phyloP scores from a whole-genome alignment of 192 early-diverging fungal genomes.

The Backusella tarrabulga region DNA sequence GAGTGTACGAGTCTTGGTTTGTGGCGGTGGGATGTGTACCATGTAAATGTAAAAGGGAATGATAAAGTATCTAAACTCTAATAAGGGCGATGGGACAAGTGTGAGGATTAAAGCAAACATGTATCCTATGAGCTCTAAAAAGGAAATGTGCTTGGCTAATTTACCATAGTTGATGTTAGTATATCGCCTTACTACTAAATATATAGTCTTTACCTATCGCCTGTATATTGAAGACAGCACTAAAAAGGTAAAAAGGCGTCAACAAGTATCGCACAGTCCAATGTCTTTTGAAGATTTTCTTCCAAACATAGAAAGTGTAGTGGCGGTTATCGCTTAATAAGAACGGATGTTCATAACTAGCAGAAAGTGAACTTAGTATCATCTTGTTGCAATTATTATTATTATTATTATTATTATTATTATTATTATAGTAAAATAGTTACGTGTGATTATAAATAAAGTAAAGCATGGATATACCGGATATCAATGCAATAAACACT shows the following conservation, averaged over 20 bases:
- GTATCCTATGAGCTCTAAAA: conserved; percentile 59
- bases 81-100: conserved; percentile 86
- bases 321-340: conserved; percentile 94
- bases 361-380: not conserved
- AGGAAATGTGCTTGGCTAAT: conserved; percentile 39
- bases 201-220: conserved; percentile 44
- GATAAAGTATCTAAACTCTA: conserved; percentile 97
- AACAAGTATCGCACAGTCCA: conserved; percentile 53
- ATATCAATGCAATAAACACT: not conserved
- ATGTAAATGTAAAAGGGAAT: conserved; percentile 78
- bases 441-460: conserved; percentile 56
- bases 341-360: conserved; percentile 88
- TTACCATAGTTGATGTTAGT: conserved; percentile 13
- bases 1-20: conserved; percentile 21
- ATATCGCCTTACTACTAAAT: not conserved
- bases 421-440: not conserved
- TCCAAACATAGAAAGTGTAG: conserved; percentile 95
- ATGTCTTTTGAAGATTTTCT: conserved; percentile 65
- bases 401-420: too few species aligned
- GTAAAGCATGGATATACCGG: conserved; percentile 30
- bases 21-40: conserved; percentile 54
- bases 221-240: conserved; percentile 39
- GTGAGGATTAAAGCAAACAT: conserved; percentile 51
- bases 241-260: conserved; percentile 64
- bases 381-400: too few species aligned